phyloP scores from a whole-genome alignment of 129 eudicot species.

The Lactuca sativa region DNA sequence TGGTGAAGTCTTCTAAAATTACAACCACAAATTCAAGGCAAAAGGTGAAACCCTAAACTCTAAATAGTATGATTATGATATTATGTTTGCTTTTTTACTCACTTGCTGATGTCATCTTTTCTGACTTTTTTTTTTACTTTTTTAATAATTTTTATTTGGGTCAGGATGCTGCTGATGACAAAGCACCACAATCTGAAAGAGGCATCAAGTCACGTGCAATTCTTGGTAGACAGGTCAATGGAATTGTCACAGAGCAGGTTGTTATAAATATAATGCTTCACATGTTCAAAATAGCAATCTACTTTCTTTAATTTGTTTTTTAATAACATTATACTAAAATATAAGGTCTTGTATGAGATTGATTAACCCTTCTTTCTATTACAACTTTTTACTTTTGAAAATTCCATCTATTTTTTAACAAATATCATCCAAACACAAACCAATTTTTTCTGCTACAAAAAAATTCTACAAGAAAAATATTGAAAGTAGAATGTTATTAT shows the following conservation, averaged over 20 bases:
- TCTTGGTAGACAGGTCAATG: conserved; percentile 71
- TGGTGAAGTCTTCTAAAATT: conserved; percentile 54
- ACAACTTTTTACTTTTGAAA: too few species aligned
- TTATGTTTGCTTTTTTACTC: neutral
- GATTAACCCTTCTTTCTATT: too few species aligned
- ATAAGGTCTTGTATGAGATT: too few species aligned
- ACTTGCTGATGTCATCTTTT: neutral
- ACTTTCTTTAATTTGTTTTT: too few species aligned
- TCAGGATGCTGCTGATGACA: conserved; percentile 82
- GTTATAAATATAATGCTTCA: conserved; percentile 6
- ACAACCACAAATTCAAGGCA: conserved; percentile 53
- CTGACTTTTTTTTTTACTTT: neutral
- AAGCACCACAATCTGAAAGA: conserved; percentile 73
- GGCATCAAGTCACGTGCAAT: conserved; percentile 72
- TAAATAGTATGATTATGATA: neutral
- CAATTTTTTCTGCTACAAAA: too few species aligned
- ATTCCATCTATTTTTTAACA: too few species aligned
- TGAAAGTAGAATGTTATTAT: too few species aligned
- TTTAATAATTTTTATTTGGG: neutral
- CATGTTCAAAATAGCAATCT: too few species aligned
- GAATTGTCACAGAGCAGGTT: conserved; percentile 82
- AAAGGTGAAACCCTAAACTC: conserved; percentile 40
- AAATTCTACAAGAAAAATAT: too few species aligned
- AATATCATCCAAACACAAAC: too few species aligned
- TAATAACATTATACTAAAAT: too few species aligned